These are phyloP conservation scores for Kalanchoe fedtschenkoi DNA, from an alignment of 164 flowering plant genomes.

Conservation along the genomic window DNA sequence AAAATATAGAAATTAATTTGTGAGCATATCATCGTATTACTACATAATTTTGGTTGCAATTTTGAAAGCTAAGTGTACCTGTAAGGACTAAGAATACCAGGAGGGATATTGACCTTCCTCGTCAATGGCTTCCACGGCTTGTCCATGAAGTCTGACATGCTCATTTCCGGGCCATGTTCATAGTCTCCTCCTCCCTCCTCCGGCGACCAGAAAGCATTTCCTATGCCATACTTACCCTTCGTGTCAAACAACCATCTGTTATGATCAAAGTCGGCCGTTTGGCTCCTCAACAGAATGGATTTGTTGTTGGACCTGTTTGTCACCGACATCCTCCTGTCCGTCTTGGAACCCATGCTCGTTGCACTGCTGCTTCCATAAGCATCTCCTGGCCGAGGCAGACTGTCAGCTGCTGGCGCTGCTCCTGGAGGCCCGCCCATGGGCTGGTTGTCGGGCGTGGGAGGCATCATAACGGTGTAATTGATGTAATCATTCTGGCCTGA, in stretches of 20 bases:
- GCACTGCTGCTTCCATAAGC: conserved; percentile 5
- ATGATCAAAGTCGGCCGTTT: conserved; percentile 61
- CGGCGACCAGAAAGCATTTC: conserved; percentile 43
- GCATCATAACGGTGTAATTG: conserved; percentile 81
- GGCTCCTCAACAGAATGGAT: conserved; percentile 45
- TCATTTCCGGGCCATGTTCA: conserved; percentile 14
- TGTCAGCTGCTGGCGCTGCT: conserved; percentile 9
- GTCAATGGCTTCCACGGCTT: conserved; percentile 69
- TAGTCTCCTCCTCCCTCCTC: conserved; percentile 15
- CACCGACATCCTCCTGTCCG: conserved; percentile 37
- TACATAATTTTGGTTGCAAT: background rate
- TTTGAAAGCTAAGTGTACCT: conserved; percentile 21
- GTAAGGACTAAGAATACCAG: conserved; percentile 52
- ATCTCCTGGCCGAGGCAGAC: conserved; percentile 10
- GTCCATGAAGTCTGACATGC: conserved; percentile 41
- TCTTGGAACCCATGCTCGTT: conserved; percentile 8
- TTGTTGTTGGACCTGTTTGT: conserved; percentile 25
- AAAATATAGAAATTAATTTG: background rate
- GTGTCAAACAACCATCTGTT: conserved; percentile 60
- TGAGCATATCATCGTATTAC: background rate
- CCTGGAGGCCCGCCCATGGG: conserved; percentile 32
- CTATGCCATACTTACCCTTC: conserved; percentile 55
- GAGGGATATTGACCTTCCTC: conserved; percentile 29
- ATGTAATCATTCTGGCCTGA: conserved; percentile 41
- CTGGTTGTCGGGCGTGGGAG: conserved; percentile 92